These are phyloP conservation scores for Claviceps cyperi DNA, from an alignment of 2,329 filamentous ascomycete genomes.

Conservation along the genomic window DNA sequence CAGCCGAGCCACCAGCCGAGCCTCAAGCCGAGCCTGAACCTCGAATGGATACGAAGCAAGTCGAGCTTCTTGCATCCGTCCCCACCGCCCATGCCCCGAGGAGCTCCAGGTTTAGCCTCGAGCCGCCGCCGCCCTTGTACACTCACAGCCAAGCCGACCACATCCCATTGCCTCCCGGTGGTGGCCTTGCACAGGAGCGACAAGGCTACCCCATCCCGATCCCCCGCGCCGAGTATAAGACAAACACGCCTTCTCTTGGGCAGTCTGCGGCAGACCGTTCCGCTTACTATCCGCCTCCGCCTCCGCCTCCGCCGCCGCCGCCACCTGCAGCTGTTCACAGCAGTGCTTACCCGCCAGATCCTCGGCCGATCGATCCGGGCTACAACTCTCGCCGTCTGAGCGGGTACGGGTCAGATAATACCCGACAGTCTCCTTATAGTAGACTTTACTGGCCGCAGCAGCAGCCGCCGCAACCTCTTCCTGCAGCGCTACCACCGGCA, in stretches of 20 bases:
- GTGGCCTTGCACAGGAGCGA: slow-evolving; percentile 11
- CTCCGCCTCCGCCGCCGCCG: slow-evolving; percentile 6
- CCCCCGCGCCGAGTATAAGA: slow-evolving; percentile 4
- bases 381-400: slow-evolving; percentile 19
- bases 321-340: slow-evolving; percentile 7
- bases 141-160: slow-evolving; percentile 10
- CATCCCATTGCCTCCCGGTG: slow-evolving; percentile 11
- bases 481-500: not conserved
- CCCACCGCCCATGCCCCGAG: slow-evolving; percentile 11
- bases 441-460: slow-evolving; percentile 20
- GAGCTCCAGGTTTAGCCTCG: slow-evolving; percentile 13
- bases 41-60: slow-evolving; percentile 11
- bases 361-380: slow-evolving; percentile 18
- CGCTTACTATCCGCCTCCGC: slow-evolving; percentile 14
- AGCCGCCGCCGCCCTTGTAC: slow-evolving; percentile 12
- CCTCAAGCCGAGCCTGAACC: slow-evolving; percentile 1
- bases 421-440: slow-evolving; percentile 11
- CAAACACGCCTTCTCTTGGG: slow-evolving; percentile 11
- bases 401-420: slow-evolving; percentile 15
- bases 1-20: too few relatives aligned
- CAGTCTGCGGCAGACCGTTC: slow-evolving; percentile 8
- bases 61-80: slow-evolving; percentile 12
- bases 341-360: slow-evolving; percentile 15
- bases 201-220: slow-evolving; percentile 4
- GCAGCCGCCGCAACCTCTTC: not conserved